Percentiles rank a stretch among this genome's conserved stretches.
Conservation (phyloP, 2,329 filamentous ascomycete genomes). For the Didymella pinodella region DNA sequence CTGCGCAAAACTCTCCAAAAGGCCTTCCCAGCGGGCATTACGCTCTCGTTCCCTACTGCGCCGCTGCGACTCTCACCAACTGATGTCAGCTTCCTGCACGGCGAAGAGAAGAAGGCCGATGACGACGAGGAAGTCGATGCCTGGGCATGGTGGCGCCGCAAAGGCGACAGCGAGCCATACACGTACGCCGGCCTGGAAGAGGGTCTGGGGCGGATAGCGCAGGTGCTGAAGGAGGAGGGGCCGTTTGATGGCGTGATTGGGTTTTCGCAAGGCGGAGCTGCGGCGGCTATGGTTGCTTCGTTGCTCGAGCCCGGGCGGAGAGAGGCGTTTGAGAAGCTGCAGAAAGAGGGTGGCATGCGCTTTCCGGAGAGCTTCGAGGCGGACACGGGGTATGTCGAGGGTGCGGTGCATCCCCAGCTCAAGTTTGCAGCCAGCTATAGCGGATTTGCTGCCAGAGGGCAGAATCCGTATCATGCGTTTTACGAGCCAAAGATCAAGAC, state of each 20-base stretch:
- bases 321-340: constrained; percentile 58
- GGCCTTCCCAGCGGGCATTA: constrained; percentile 66
- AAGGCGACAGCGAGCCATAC: constrained; percentile 60
- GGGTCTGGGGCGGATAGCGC: constrained; percentile 70
- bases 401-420: constrained; percentile 59
- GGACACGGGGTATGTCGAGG: constrained; percentile 34
- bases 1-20: constrained; percentile 83
- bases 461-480: constrained; percentile 69
- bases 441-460: constrained; percentile 73
- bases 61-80: constrained; percentile 53
- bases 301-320: constrained; percentile 68
- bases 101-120: constrained; percentile 38
- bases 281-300: constrained; percentile 75
- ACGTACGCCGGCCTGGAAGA: constrained; percentile 73
- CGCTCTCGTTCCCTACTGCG: constrained; percentile 58
- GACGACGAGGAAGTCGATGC: constrained; percentile 67
- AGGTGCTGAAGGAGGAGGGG: constrained; percentile 38
- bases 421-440: constrained; percentile 80
- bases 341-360: constrained; percentile 54
- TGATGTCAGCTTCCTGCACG: constrained; percentile 63
- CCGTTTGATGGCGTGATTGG: constrained; percentile 50
- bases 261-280: constrained; percentile 56
- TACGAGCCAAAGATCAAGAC: constrained; percentile 80
- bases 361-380: constrained; percentile 61
- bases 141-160: constrained; percentile 83